These are phyloP conservation scores for Ophiobolus disseminans DNA, from an alignment of 2,329 filamentous ascomycete genomes.

Conservation along the genomic window DNA sequence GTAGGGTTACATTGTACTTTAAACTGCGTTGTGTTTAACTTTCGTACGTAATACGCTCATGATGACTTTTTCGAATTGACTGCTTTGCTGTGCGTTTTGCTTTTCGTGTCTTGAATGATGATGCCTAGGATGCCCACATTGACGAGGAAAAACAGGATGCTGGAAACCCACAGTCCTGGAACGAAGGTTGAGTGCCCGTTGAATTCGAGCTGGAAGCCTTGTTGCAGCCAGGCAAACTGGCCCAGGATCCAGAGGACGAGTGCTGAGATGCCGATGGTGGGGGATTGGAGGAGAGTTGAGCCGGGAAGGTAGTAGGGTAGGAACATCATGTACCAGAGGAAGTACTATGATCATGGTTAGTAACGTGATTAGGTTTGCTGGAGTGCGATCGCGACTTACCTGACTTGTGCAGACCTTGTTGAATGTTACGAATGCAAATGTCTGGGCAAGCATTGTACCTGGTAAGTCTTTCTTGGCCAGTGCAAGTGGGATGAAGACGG, in stretches of 20 bases:
- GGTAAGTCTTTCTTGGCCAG: constrained; percentile 83
- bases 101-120: constrained; percentile 69
- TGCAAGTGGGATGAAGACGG: constrained; percentile 75
- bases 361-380: background rate
- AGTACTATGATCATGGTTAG: constrained; percentile 71
- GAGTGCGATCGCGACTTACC: constrained; percentile 59
- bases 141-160: constrained; percentile 79
- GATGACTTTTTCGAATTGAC: constrained; percentile 5
- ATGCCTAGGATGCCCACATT: constrained; percentile 89
- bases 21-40: too few relatives aligned
- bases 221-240: constrained; percentile 66
- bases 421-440: constrained; percentile 95
- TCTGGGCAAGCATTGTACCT: constrained; percentile 89
- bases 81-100: constrained; percentile 5
- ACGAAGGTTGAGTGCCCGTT: constrained; percentile 83
- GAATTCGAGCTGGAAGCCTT: constrained; percentile 60
- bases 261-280: constrained; percentile 68
- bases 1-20: too few relatives aligned
- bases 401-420: constrained; percentile 99
- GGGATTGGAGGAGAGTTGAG: constrained; percentile 72
- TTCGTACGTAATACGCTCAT: background rate
- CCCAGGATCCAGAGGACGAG: constrained; percentile 75
- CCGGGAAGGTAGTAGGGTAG: constrained; percentile 86
- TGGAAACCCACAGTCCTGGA: constrained; percentile 79
- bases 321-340: constrained; percentile 97